Base-by-base conservation (phyloP, 148 eudicot genomes). In the Rhododendron kiyosumense region DNA sequence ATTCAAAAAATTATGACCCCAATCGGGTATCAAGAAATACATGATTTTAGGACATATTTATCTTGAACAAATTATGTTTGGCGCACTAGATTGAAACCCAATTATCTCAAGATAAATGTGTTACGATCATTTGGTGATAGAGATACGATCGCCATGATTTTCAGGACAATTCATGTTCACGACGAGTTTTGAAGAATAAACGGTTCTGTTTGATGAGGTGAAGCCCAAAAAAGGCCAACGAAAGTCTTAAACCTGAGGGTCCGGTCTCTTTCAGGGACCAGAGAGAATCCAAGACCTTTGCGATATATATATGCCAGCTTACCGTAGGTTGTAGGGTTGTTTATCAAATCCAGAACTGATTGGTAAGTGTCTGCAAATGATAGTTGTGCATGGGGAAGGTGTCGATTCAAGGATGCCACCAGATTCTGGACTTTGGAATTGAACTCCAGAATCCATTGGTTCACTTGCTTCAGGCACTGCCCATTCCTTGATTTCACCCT, bases 351-450 rank as follows among this genome's bases (percentile, higher is more conserved):
- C 0, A 90, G 88, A 3, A 94, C 96, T 8, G 89, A 90, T 69
- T 73, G 86, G 88, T 94, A 96, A 36, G 99, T 93, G 83, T 96
- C 98, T 65, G 95, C 97, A 88, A 94, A 94, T 22, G 86, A 85
- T 17, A 95, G 84, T 22, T 93, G 82, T 30, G 99, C 94, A 41
- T 79, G 84, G 0, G 90, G 90, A 78, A 95, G 96, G 41, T 83
- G 92, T 43, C 83, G 65, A 81, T 92, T 95, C 14, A 96, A 85
- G 49, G 83, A 88, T 49, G 88, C 28, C 17, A 89, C 67, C 41
- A 96, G 73, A 2, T 86, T 88, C 36, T 93, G 89, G 7, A 94
- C 98, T 85, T 69, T 84, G 52, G 90, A 83, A 84, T 96, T 96
- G 89, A 96, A 96, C 5, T 90, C 76, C 7, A 91, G 92, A 3